phyloP scores from a whole-genome alignment of 2,329 filamentous ascomycete genomes.

The Microcera coccophila region DNA sequence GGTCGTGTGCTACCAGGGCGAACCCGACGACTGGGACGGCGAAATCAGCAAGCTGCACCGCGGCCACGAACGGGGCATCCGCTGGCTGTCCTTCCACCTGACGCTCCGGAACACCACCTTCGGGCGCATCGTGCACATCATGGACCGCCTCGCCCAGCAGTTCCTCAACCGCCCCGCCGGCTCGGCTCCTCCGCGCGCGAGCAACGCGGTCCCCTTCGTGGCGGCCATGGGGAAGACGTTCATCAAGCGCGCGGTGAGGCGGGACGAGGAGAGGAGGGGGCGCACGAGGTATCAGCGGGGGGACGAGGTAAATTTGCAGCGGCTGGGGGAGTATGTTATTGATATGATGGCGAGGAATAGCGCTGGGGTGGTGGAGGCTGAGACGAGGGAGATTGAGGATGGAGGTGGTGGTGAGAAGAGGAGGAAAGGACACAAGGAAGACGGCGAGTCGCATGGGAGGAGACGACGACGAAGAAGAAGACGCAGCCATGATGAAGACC shows the following conservation, averaged over 20 bases:
- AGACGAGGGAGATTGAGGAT: too few species aligned
- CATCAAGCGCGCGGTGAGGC: conserved; percentile 20
- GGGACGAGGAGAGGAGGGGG: conserved; percentile 3
- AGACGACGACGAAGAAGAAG: too few species aligned
- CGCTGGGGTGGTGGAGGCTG: background rate
- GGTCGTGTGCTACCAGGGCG: too few species aligned
- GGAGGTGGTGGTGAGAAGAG: conserved; percentile 9
- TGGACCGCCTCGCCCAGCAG: conserved; percentile 16
- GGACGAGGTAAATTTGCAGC: conserved; percentile 19
- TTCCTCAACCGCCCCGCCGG: conserved; percentile 17
- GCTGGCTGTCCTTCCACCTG: too few species aligned
- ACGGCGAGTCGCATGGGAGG: too few species aligned
- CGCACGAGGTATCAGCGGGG: conserved; percentile 7
- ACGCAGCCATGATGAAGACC: too few species aligned
- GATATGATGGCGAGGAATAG: conserved; percentile 17
- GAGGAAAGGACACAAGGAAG: conserved; percentile 12
- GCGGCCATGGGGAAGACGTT: background rate
- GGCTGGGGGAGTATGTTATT: conserved; percentile 22
- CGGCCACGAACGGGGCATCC: too few species aligned
- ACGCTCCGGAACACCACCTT: too few species aligned
- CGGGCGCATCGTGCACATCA: too few species aligned
- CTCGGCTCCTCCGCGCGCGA: conserved; percentile 4
- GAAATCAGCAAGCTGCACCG: too few species aligned
- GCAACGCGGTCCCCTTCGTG: background rate
- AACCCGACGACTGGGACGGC: too few species aligned